A percentile compares a stretch with the other conserved stretches of the same genome.
These are phyloP conservation scores for Thielaviopsis euricoi DNA, from an alignment of 2,329 filamentous ascomycete species.

Conservation along the genomic window DNA sequence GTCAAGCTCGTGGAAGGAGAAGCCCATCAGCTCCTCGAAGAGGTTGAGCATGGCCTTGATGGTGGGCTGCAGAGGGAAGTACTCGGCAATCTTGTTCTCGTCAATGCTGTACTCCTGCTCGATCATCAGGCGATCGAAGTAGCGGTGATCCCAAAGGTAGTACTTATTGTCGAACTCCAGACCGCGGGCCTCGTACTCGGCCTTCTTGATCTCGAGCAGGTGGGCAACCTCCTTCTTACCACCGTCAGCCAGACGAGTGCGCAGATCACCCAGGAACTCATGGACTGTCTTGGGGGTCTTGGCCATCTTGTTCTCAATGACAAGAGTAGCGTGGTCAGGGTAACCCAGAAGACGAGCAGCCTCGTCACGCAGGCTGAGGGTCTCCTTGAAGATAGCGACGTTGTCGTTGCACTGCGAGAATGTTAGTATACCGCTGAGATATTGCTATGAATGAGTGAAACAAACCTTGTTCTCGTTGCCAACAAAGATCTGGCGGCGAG, in stretches of 20 bases:
- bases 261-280: slow-evolving; percentile 55
- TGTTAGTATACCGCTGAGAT: background rate
- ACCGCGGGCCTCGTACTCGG: slow-evolving; percentile 44
- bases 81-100: slow-evolving; percentile 65
- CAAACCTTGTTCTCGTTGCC: slow-evolving; percentile 62
- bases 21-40: slow-evolving; percentile 67
- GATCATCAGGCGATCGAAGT: slow-evolving; percentile 65
- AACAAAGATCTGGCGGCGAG: slow-evolving; percentile 51
- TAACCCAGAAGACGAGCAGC: slow-evolving; percentile 63
- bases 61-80: slow-evolving; percentile 62
- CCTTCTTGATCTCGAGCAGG: slow-evolving; percentile 58
- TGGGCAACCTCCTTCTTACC: slow-evolving; percentile 54
- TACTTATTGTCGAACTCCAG: slow-evolving; percentile 50
- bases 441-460: background rate
- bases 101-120: slow-evolving; percentile 69
- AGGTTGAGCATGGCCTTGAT: slow-evolving; percentile 67
- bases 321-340: slow-evolving; percentile 57
- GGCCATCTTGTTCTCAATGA: slow-evolving; percentile 74
- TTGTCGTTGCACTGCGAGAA: slow-evolving; percentile 45
- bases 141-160: slow-evolving; percentile 70
- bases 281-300: slow-evolving; percentile 58
- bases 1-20: slow-evolving; percentile 59
- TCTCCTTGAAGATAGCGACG: slow-evolving; percentile 55
- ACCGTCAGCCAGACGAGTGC: slow-evolving; percentile 48
- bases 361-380: slow-evolving; percentile 60